Percentiles rank a stretch among this genome's conserved stretches.
phyloP scores from a whole-genome alignment of 2,329 filamentous ascomycete genomes.

The Colletotrichum sp. region DNA sequence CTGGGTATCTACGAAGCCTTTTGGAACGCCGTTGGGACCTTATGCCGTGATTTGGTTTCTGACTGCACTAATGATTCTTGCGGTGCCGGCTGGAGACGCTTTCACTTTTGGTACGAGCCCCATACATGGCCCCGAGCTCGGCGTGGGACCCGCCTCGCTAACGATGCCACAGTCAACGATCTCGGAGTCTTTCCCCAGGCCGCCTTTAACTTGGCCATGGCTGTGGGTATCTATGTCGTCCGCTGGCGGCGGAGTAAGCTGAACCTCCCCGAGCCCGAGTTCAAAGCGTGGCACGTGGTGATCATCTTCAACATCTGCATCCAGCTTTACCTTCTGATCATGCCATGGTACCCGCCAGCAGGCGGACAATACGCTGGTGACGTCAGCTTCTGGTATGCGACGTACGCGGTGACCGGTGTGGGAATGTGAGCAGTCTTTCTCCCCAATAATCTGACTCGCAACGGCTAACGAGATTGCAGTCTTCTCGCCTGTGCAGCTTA shows the following conservation, averaged over 20 bases:
- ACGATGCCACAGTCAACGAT: constrained; percentile 1
- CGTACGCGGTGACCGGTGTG: constrained; percentile 69
- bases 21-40: constrained; percentile 65
- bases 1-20: constrained; percentile 67
- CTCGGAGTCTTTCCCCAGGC: constrained; percentile 62
- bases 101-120: constrained; percentile 59
- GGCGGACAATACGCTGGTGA: constrained; percentile 65
- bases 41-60: constrained; percentile 62
- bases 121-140: background rate
- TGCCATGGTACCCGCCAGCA: constrained; percentile 75
- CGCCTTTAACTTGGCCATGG: constrained; percentile 63
- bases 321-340: constrained; percentile 67
- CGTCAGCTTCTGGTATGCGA: constrained; percentile 77
- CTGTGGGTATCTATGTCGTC: constrained; percentile 62
- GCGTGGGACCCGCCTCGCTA: background rate
- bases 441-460: background rate
- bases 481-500: constrained; percentile 59
- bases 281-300: constrained; percentile 63
- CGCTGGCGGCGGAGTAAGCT: constrained; percentile 58
- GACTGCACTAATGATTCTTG: constrained; percentile 64
- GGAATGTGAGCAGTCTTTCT: constrained; percentile 54
- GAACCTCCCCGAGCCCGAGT: constrained; percentile 53
- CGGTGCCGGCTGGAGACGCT: constrained; percentile 66
- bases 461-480: constrained; percentile 31
- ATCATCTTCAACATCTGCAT: constrained; percentile 65